Base-by-base conservation (phyloP, 2,329 filamentous ascomycete genomes). In the Aspergillus jensenii region DNA sequence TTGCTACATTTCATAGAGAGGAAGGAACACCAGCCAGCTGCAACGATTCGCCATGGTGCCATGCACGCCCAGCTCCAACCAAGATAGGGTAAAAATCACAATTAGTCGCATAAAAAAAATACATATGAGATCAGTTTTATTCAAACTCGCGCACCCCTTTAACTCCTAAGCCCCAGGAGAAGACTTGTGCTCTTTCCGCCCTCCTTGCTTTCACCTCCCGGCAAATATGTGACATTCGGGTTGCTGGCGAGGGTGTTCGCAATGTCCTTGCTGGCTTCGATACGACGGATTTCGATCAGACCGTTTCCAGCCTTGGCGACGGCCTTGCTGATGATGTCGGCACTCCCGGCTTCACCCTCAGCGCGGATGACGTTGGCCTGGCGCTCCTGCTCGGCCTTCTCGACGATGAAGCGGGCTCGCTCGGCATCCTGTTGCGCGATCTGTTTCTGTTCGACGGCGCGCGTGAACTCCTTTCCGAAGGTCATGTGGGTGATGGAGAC, bases 401-500 rank as follows among this genome's bases (percentile, higher is more conserved):
- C 95, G 75, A 99, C 95, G 68, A 99, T 96, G 82, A 99, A 99
- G 66, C 95, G 87, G 49, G 95, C 95, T 65, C 95, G 87, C 84
- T 99, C 95, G 63, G 95, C 95, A 74, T 99, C 95, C 80, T 99
- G 95, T 81, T 99, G 95, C 56, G 95, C 95, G 76, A 99, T 99
- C 84, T 99, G 95, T 87, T 99, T 99, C 86, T 99, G 95, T 82
- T 99, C 95, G 71, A 99, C 95, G 65, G 95, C 95, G 78, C 91
- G 90, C 61, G 95, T 99, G 84, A 99, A 99, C 79, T 99, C 95
- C 78, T 93, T 93, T 68, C 95, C 95, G 75, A 99, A 99, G 53
- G 95, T 99, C 95, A 99, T 99, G 84, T 99, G 95, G 61, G 95
- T 99, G 78, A 99, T 99, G 73, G 91, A 96, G 60, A 99, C 95